Conservation (phyloP, 306 rosid genomes). For the Lathyrus aphaca region DNA sequence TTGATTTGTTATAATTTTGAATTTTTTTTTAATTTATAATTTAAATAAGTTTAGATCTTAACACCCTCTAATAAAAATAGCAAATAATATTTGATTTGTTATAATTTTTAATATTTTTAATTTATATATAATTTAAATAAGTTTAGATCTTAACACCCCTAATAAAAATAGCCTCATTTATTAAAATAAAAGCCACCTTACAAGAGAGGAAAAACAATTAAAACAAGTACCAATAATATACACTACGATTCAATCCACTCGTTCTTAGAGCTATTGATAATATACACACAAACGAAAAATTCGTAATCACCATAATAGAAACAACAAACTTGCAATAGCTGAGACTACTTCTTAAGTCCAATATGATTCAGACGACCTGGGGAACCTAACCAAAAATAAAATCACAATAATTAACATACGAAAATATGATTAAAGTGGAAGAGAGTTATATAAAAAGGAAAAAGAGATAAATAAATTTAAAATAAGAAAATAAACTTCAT, state of each 20-base stretch:
- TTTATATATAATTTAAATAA: too few relatives aligned
- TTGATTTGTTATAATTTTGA: too few relatives aligned
- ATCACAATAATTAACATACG: neutral
- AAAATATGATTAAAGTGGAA: neutral
- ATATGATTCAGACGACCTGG: constrained; percentile 67
- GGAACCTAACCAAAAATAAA: constrained; percentile 50
- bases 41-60: too few relatives aligned
- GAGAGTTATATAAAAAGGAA: neutral
- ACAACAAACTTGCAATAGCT: constrained; percentile 39
- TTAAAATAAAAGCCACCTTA: constrained; percentile 31
- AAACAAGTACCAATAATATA: neutral
- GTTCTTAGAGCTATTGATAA: too few relatives aligned
- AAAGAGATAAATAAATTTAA: constrained; percentile 22
- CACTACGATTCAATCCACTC: too few relatives aligned
- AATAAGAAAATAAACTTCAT: neutral
- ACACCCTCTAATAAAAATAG: too few relatives aligned
- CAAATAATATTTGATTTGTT: too few relatives aligned
- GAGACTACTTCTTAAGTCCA: constrained; percentile 58
- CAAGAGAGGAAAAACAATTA: constrained; percentile 10
- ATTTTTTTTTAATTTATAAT: too few relatives aligned
- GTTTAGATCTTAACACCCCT: too few relatives aligned
- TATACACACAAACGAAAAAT: constrained; percentile 16
- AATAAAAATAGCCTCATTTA: constrained; percentile 18
- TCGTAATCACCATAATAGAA: constrained; percentile 47
- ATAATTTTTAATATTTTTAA: too few relatives aligned